Base-by-base conservation (phyloP, 2,329 filamentous ascomycete species). In the Bipolaris victoriae region DNA sequence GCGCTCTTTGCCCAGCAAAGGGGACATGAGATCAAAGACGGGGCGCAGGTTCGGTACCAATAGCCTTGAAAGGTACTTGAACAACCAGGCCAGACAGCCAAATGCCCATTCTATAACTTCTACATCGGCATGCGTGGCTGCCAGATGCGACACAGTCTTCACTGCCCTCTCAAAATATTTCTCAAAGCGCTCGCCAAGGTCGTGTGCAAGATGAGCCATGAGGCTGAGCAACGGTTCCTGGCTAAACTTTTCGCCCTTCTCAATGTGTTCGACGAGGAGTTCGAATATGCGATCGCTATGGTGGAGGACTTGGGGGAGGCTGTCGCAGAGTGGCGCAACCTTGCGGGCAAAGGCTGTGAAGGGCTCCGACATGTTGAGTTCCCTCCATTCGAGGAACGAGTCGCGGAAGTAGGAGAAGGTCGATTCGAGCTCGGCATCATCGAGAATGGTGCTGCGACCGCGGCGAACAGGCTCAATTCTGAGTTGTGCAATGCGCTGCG, bases 31-130 rank as follows among this genome's bases (percentile, higher is more conserved):
- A 70, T 91, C 86, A 72, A 92, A 93, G 1, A 96, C 88, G 45
- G 94, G 92, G 60, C 90, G 84, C 61, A 99, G 79, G 71, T 99
- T 91, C 3, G 92, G 89, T 0, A 95, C 90, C 20, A 99, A 79
- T 0, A 98, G 84, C 62, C 91, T 88, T 2, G 92, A 96, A 5
- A 99, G 85, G 72, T 98, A 98, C 74, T 99, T 99, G 85, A 99
- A 97, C 39, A 98, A 82, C 82, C 96, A 99, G 44, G 95, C 92
- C 54, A 99, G 82, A 66, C 91, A 93, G 11, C 89, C 92, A 78
- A 99, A 99, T 49, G 91, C 94, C 93, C 94, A 98, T 79, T 99
- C 95, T 49, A 98, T 91, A n/a, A 96, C 92, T 62, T 93, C 91
- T 24, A 91, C 88, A 70, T 91, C 89, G 55, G 90, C 84, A 51